Evolutionary conservation across 768 basidiomycete species (phyloP).

Genomic region (Megacollybia marginata): DNA sequence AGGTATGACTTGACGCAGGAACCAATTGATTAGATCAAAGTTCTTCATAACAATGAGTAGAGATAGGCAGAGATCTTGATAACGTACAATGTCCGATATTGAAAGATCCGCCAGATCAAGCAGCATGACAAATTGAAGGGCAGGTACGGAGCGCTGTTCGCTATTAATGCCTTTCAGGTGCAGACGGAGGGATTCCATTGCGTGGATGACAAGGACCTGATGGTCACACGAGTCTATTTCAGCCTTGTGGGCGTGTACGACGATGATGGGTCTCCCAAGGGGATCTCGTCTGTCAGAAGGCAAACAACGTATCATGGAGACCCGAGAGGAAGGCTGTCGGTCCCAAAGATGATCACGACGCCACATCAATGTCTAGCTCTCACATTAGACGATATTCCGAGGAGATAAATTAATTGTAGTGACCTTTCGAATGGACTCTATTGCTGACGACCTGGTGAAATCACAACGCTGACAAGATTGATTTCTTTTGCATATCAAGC

Average conservation of each 20-base stretch:
- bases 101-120: slow-evolving; percentile 56
- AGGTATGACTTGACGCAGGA: slow-evolving; percentile 57
- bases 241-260: slow-evolving; percentile 41
- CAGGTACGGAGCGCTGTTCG: slow-evolving; percentile 22
- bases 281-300: slow-evolving; percentile 49
- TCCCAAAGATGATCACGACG: slow-evolving; percentile 39
- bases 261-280: slow-evolving; percentile 57
- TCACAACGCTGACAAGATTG: slow-evolving; percentile 46
- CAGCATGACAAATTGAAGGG: slow-evolving; percentile 60
- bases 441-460: slow-evolving; percentile 54
- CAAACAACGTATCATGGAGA: slow-evolving; percentile 43
- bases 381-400: no score
- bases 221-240: slow-evolving; percentile 27
- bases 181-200: slow-evolving; percentile 50
- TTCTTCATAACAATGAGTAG: slow-evolving; percentile 40
- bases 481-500: no score
- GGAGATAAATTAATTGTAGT: no score
- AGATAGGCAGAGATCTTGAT: slow-evolving; percentile 5
- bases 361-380: slow-evolving; percentile 39
- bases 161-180: slow-evolving; percentile 45
- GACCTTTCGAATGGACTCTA: slow-evolving; percentile 45
- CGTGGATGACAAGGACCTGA: slow-evolving; percentile 37
- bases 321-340: slow-evolving; percentile 16
- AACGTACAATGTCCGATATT: slow-evolving; percentile 48
- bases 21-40: slow-evolving; percentile 58